phyloP scores from a whole-genome alignment of 331 rosid species.

The Malus hybrid region DNA sequence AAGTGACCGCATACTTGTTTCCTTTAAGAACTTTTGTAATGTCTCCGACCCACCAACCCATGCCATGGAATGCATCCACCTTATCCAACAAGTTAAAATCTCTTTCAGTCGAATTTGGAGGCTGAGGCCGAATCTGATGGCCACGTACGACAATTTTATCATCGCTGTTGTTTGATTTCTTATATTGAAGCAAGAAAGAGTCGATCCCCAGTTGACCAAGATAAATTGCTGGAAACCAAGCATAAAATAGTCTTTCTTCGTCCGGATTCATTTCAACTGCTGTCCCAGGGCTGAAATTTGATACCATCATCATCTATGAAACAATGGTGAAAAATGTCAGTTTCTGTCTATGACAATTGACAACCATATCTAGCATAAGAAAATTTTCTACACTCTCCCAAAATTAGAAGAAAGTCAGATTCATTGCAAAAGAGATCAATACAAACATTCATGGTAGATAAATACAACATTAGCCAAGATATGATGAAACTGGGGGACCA shows the following conservation, averaged over 20 bases:
- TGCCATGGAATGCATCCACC: constrained; percentile 15
- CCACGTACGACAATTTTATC: background rate
- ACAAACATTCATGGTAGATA: background rate
- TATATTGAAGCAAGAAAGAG: constrained; percentile 14
- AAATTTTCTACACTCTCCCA: background rate
- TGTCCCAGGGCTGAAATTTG: background rate
- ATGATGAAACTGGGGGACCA: background rate
- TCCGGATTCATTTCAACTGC: constrained; percentile 11
- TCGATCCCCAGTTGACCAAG: constrained; percentile 1
- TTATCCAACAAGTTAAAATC: background rate
- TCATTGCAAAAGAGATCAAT: background rate
- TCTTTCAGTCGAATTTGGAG: background rate
- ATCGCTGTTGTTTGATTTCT: background rate
- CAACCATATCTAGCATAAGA: background rate
- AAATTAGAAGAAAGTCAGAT: background rate
- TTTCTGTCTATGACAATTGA: background rate
- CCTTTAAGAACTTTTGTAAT: background rate
- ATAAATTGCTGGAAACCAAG: constrained; percentile 15
- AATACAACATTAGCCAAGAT: background rate
- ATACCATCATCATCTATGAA: background rate
- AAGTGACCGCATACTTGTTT: background rate
- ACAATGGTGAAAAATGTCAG: background rate
- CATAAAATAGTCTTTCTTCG: background rate
- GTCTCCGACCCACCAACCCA: constrained; percentile 14
- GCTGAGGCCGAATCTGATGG: constrained; percentile 18